These are phyloP conservation scores for Malus sieversii DNA, from an alignment of 306 rosid genomes.

Conservation along the genomic window DNA sequence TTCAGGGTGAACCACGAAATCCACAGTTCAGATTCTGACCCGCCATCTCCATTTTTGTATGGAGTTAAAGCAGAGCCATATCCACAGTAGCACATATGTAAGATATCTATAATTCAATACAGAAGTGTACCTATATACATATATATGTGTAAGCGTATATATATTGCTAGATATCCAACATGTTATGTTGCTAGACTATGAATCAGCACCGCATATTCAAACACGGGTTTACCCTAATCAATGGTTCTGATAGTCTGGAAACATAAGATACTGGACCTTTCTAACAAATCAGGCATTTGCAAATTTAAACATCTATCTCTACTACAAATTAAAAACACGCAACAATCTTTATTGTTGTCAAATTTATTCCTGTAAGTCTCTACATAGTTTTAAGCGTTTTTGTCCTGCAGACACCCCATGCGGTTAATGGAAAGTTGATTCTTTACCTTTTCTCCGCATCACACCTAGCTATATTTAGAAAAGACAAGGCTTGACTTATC, in stretches of 20 bases:
- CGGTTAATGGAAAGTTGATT: neutral
- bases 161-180: neutral
- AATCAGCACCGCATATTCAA: neutral
- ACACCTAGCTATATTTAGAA: neutral
- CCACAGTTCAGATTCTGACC: neutral
- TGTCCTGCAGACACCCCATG: neutral
- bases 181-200: neutral
- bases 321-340: neutral
- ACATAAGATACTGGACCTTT: neutral
- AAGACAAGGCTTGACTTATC: neutral
- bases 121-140: no score
- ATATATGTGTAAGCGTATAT: neutral
- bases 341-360: neutral
- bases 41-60: neutral
- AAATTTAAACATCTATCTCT: neutral
- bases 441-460: neutral
- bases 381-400: neutral
- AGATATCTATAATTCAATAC: neutral
- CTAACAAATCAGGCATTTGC: neutral
- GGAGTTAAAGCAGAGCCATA: neutral
- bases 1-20: neutral
- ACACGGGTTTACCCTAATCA: neutral
- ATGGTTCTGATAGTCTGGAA: neutral
- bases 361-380: neutral
- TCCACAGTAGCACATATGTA: neutral